Evolutionary conservation across 345 rosid species (phyloP), one percentile per base, ranked within the genome.

Genomic region (Clausena lansium): DNA sequence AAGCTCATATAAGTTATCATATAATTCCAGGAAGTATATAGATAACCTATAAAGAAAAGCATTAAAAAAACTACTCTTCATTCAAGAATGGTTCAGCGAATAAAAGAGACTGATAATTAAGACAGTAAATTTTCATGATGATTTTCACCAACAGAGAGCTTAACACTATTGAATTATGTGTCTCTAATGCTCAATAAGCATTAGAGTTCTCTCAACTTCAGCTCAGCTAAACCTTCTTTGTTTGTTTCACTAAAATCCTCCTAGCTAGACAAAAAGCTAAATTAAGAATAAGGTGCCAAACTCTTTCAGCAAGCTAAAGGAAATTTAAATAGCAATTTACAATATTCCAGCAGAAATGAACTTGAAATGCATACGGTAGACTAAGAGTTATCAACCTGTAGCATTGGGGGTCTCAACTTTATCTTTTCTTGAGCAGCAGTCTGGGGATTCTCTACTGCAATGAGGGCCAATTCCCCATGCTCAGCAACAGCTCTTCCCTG

Each of bases 381-480:
- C 32, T 19, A 41, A 69, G 67, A 80, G 80, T 33, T 47, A 19
- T 70, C 45, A 77, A 96, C 98, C 99, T 96, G 99, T 62, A 96
- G 87, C 98, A 96, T 89, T 41, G 99, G 99, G 32, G 98, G 89
- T 80, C 99, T 90, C 82, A 96, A 87, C 71, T 87, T 75, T 76
- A 86, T 84, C 89, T 89, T 87, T 83, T 91, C 98, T 83, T 91
- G 92, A 73, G 89, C 41, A 52, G 88, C 75, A 70, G 82, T 79
- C 81, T 91, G 97, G 54, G 90, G 78, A 78, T 89, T 88, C 71
- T 94, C 98, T 65, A 96, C 98, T 3, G 94, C 47, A 78, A 96
- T 96, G 72, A 94, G 85, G 73, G 99, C 99, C 73, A 96, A 88
- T 69, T 96, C 99, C 85, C 98, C 98, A 86, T 96, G 99, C 82